Evolutionary conservation across 305 asterid genomes (phyloP), one percentile per base, ranked within the genome.

Genomic region (Fraxinus latifolia): DNA sequence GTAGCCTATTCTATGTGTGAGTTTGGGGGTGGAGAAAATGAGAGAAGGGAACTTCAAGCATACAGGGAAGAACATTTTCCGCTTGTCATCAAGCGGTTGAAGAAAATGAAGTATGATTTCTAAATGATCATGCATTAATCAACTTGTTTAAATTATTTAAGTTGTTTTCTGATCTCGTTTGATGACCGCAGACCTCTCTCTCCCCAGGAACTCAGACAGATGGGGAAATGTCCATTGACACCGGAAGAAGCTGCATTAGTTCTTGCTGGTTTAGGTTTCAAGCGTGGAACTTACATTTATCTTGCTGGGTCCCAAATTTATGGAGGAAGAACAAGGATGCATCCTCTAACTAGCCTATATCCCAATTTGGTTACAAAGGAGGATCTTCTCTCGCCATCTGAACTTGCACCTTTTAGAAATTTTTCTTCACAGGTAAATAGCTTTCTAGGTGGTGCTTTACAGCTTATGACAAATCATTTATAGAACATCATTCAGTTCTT

Each of bases 181-280:
- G 2, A 39, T 78, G 82, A 80, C 25, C 79, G 62, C 87, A 92
- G 98, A 80, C 83, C 85, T 60, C 19, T 85, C 81, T 84, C 92
- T 32, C 91, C 91, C 0, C n/a, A 31, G 76, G 94, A 92, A 81
- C 81, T 96, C 86, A 92, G 97, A 82, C 87, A 77, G 58, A 85
- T 79, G 87, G 98, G 99, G 81, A 91, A 85, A 84, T 96, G 98
- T 80, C 99, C 98, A 34, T 80, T 94, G 81, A 94, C 98, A 82
- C 98, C 99, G 8, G 99, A 96, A 91, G 99, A 96, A 90, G 92
- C 94, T 42, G 97, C 95, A 32, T 90, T 96, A 34, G 94, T 93
- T 84, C 97, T 96, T 12, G 94, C 97, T 36, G 94, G 89, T 71
- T 95, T 96, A 33, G 94, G 97, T 78, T 96, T 93, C 82, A 82